phyloP scores from a whole-genome alignment of 1,139 yeast genomes.

The Citeromyces siamensis region DNA sequence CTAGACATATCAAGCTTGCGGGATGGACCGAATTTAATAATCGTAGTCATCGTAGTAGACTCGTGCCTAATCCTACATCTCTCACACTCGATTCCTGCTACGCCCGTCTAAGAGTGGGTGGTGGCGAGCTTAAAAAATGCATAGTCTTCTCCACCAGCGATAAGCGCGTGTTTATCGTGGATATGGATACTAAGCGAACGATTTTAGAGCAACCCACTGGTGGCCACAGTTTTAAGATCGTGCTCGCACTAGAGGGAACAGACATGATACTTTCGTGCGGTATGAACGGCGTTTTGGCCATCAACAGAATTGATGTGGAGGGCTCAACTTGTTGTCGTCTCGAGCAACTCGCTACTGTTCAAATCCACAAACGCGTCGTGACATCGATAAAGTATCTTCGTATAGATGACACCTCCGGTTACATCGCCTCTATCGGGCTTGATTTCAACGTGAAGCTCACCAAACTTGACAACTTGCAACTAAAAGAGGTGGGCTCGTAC shows the following conservation, averaged over 20 bases:
- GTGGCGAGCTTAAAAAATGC: conserved; percentile 5
- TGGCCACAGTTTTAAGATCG: conserved; percentile 12
- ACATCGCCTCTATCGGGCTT: conserved; percentile 50
- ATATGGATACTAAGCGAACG: conserved; percentile 10
- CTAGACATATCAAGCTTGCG: conserved; percentile 10
- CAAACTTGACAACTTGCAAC: conserved; percentile 15
- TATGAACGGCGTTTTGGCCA: conserved; percentile 21
- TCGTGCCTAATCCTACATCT: conserved; percentile 8
- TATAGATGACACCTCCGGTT: conserved; percentile 16
- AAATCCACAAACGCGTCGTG: conserved; percentile 30
- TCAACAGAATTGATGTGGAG: conserved; percentile 9
- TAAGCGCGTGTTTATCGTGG: conserved; percentile 13
- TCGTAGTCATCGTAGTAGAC: conserved; percentile 11
- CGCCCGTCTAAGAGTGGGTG: conserved; percentile 8
- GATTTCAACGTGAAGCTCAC: conserved; percentile 36
- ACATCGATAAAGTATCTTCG: conserved; percentile 22
- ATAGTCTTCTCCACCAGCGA: conserved; percentile 16
- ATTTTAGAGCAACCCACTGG: conserved; percentile 9
- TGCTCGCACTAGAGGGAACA: conserved; percentile 11
- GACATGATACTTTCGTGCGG: conserved; percentile 18
- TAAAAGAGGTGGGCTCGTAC: conserved; percentile 11
- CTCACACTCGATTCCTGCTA: conserved; percentile 13
- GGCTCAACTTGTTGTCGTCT: conserved; percentile 7
- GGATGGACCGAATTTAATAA: conserved; percentile 10
- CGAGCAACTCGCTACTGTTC: conserved; percentile 13